Conservation (phyloP, 768 basidiomycete species). For the Filobasidium wieringae region DNA sequence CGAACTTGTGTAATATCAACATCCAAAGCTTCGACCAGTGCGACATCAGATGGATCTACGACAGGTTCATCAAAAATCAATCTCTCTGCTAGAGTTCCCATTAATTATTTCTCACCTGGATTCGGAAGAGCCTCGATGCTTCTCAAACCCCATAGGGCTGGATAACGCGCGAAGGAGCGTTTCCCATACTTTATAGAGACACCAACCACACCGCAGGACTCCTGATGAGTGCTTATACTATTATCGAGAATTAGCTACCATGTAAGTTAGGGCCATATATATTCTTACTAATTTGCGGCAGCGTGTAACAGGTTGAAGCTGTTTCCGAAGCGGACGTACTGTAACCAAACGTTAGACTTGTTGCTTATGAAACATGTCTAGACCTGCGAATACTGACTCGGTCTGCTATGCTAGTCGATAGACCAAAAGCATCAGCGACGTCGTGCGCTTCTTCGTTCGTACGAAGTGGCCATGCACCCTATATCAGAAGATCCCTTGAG, state of each 20-base stretch:
- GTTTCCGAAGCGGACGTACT: constrained; percentile 91
- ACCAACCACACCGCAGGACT: constrained; percentile 84
- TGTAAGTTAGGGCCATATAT: too few relatives aligned
- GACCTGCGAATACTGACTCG: too few relatives aligned
- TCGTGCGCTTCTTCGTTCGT: constrained; percentile 98
- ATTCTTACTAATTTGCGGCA: constrained; percentile 80
- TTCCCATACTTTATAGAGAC: constrained; percentile 97
- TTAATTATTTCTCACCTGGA: too few relatives aligned
- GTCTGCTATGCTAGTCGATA: too few relatives aligned
- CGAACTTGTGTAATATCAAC: constrained; percentile 58
- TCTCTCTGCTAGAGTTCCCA: too few relatives aligned
- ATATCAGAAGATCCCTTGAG: too few relatives aligned
- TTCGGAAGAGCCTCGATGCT: constrained; percentile 92
- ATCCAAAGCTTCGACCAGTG: constrained; percentile 67
- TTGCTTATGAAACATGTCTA: too few relatives aligned
- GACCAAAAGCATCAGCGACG: constrained; percentile 92
- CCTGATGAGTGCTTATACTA: constrained; percentile 85
- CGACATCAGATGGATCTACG: constrained; percentile 84
- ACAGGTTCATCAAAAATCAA: too few relatives aligned
- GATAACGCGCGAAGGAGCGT: constrained; percentile 91
- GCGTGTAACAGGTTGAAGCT: constrained; percentile 93
- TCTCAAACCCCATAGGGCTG: constrained; percentile 88
- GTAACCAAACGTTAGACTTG: constrained; percentile 83
- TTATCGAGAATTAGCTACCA: too few relatives aligned
- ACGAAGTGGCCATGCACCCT: constrained; percentile 81